A percentile compares a stretch with the other conserved stretches of the same genome.
phyloP scores from a whole-genome alignment of 306 rosid genomes.

The Rubus parviflorus region DNA sequence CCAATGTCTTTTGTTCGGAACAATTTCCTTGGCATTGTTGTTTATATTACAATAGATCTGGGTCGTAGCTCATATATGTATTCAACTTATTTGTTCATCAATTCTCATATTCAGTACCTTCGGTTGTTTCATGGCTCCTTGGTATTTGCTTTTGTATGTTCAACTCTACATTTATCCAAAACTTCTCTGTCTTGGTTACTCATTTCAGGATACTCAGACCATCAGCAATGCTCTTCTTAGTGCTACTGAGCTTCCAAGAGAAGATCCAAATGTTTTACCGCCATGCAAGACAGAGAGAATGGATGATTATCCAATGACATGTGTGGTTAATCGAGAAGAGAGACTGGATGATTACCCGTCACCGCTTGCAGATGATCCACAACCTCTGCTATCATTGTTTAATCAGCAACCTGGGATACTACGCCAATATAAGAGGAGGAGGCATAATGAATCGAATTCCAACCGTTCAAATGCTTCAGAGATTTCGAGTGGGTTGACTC shows the following conservation, averaged over 20 bases:
- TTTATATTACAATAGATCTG: not conserved
- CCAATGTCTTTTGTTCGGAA: not conserved
- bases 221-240: slow-evolving; percentile 46
- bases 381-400: slow-evolving; percentile 36
- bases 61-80: not conserved
- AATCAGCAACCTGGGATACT: slow-evolving; percentile 60
- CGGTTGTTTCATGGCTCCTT: not conserved
- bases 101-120: not conserved
- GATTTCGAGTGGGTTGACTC: slow-evolving; percentile 51
- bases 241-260: slow-evolving; percentile 62
- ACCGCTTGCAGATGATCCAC: slow-evolving; percentile 30
- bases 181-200: slow-evolving; percentile 18
- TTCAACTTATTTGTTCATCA: not conserved
- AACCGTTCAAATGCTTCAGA: slow-evolving; percentile 59
- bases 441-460: slow-evolving; percentile 49
- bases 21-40: not conserved
- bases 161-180: slow-evolving; percentile 1
- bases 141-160: not conserved
- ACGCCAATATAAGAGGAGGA: slow-evolving; percentile 72
- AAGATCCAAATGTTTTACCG: slow-evolving; percentile 47
- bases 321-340: slow-evolving; percentile 47
- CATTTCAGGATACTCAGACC: slow-evolving; percentile 60
- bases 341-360: slow-evolving; percentile 49
- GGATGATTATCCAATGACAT: slow-evolving; percentile 55
- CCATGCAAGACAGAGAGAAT: slow-evolving; percentile 76